Evolutionary conservation across 2,329 filamentous ascomycete genomes (phyloP).

Genomic region (Aspergillus piperis): DNA sequence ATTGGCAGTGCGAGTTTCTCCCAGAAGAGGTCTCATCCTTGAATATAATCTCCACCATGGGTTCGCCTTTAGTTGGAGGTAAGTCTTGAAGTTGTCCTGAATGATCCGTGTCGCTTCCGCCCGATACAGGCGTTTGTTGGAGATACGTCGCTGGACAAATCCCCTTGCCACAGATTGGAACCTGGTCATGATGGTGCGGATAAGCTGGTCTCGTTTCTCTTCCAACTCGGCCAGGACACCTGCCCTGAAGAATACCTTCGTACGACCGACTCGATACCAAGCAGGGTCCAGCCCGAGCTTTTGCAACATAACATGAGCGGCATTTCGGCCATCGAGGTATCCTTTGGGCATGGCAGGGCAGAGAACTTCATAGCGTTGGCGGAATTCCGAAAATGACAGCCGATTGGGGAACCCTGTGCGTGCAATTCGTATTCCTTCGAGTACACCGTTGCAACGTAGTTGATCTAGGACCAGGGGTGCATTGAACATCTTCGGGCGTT

Average conservation of each 20-base stretch:
- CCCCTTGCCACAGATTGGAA: slow-evolving; percentile 93
- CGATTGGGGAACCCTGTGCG: slow-evolving; percentile 96
- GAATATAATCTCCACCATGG: slow-evolving; percentile 98
- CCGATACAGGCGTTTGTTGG: slow-evolving; percentile 90
- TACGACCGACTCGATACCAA: slow-evolving; percentile 89
- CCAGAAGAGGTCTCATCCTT: slow-evolving; percentile 91
- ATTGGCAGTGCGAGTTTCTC: slow-evolving; percentile 84
- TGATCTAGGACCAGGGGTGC: slow-evolving; percentile 94
- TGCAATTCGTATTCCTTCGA: slow-evolving; percentile 97
- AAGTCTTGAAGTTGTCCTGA: slow-evolving; percentile 89
- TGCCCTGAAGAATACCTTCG: slow-evolving; percentile 96
- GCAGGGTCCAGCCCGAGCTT: slow-evolving; percentile 82
- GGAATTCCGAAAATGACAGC: slow-evolving; percentile 87
- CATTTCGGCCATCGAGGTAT: slow-evolving; percentile 86
- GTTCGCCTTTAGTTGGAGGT: slow-evolving; percentile 83
- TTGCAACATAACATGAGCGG: slow-evolving; percentile 82
- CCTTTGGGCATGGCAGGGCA: slow-evolving; percentile 85
- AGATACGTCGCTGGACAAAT: slow-evolving; percentile 82
- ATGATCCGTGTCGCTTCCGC: slow-evolving; percentile 94
- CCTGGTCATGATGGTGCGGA: slow-evolving; percentile 87
- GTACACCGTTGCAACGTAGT: slow-evolving; percentile 95
- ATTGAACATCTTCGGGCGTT: slow-evolving; percentile 88
- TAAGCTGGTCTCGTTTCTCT: slow-evolving; percentile 89
- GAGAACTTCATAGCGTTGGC: slow-evolving; percentile 92
- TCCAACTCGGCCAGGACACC: slow-evolving; percentile 95